These are phyloP conservation scores for Trebouxia gelatinosa DNA, from an alignment of 163 green algal genomes.

Conservation along the genomic window DNA sequence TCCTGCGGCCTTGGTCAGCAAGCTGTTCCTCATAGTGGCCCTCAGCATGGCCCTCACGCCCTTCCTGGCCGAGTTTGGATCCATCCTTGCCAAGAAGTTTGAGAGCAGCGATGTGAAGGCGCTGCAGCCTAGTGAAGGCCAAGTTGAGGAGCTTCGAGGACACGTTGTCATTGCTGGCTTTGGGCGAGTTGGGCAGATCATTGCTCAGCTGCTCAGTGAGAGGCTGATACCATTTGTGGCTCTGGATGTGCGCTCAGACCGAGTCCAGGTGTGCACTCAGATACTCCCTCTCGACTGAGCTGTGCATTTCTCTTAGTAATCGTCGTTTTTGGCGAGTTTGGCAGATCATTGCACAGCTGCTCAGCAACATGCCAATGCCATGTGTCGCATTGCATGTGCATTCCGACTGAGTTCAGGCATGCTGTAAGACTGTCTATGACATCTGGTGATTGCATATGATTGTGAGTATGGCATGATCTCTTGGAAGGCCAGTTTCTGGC, in stretches of 20 bases:
- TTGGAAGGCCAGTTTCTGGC: too few species aligned
- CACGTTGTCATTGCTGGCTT: slow-evolving; percentile 99
- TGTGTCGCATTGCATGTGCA: slow-evolving; percentile 94
- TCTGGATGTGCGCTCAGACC: slow-evolving; percentile 81
- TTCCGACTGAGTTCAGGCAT: slow-evolving; percentile 62
- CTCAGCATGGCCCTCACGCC: slow-evolving; percentile 97
- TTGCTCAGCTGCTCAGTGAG: slow-evolving; percentile 92
- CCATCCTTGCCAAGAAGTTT: slow-evolving; percentile 72
- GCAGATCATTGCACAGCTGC: slow-evolving; percentile 92
- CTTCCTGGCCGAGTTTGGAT: slow-evolving; percentile 86
- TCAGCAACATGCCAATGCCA: slow-evolving; percentile 91
- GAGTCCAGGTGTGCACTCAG: slow-evolving; percentile 52
- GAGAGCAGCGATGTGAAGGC: slow-evolving; percentile 76
- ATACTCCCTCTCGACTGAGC: neutral
- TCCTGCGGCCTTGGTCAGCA: slow-evolving; percentile 64
- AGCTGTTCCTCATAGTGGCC: slow-evolving; percentile 95
- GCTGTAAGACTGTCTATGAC: too few species aligned
- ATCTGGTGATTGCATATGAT: too few species aligned
- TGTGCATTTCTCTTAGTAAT: slow-evolving; percentile 50
- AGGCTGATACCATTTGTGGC: slow-evolving; percentile 97
- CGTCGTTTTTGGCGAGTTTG: slow-evolving; percentile 91
- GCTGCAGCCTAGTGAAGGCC: slow-evolving; percentile 71
- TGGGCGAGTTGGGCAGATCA: slow-evolving; percentile 93
- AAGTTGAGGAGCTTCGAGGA: slow-evolving; percentile 79
- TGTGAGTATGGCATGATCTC: too few species aligned